Percentiles rank a stretch among this genome's conserved stretches.
Conservation (phyloP, 768 basidiomycete species). For the Tylopilus rubrobrunneus region DNA sequence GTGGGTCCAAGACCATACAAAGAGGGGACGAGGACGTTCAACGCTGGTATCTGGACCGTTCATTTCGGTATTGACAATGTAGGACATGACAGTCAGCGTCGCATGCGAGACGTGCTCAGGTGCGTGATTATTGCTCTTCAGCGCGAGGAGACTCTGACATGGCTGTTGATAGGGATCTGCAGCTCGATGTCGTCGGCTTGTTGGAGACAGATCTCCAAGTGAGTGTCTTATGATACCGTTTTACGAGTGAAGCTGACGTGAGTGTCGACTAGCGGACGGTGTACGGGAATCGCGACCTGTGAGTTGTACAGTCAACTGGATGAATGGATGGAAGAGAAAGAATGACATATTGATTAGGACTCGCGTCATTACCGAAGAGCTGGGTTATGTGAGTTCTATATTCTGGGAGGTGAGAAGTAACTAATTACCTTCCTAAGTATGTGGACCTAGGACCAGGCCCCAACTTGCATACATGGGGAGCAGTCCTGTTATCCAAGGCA, state of each 20-base stretch:
- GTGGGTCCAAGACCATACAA: constrained; percentile 54
- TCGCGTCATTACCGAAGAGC: constrained; percentile 68
- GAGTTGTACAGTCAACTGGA: constrained; percentile 15
- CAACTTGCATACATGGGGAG: constrained; percentile 88
- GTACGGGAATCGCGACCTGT: constrained; percentile 87
- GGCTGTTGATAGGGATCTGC: constrained; percentile 54
- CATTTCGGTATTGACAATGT: constrained; percentile 69
- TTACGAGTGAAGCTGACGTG: background rate
- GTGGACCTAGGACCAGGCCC: constrained; percentile 89
- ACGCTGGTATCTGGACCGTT: constrained; percentile 86
- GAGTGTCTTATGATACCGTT: constrained; percentile 25
- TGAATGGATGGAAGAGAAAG: background rate
- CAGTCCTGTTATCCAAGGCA: constrained; percentile 75
- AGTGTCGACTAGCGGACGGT: constrained; percentile 48
- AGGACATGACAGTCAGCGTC: constrained; percentile 34
- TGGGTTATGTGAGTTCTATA: constrained; percentile 66
- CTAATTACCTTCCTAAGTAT: constrained; percentile 44
- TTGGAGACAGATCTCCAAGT: constrained; percentile 86
- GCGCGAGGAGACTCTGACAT: background rate
- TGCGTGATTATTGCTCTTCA: constrained; percentile 38
- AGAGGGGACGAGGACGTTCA: constrained; percentile 62
- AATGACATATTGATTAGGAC: constrained; percentile 44
- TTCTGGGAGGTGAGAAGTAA: background rate
- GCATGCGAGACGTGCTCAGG: constrained; percentile 48
- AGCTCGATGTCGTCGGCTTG: constrained; percentile 81